Evolutionary conservation across 2,329 filamentous ascomycete genomes (phyloP), one percentile per base, ranked within the genome.

Genomic region (Exserohilum rostratum): DNA sequence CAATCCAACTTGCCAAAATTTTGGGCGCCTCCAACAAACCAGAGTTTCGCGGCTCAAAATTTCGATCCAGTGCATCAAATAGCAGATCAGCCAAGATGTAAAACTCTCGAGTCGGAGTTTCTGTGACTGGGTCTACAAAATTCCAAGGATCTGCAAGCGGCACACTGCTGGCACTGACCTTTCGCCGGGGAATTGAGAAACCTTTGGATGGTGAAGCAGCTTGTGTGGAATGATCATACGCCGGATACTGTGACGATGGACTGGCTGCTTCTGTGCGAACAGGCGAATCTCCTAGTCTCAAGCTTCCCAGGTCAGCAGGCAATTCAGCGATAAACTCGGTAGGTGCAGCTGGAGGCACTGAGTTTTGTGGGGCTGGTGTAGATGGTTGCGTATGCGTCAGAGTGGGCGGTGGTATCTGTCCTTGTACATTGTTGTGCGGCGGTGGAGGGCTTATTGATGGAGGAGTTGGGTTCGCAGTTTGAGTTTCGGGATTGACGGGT

Each of bases 1-100:
- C 63, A 22, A 66, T 65, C 71, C 69, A 73, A 42, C 67, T 70
- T 18, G 58, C 66, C 18, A 75, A 31, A 2, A 75, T 58, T 49
- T 75, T 75, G 22, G 59, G 66, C 6, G 69, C 71, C 47, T 75
- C 72, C 9, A 75, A 49, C 46, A 74, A 46, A 9, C 72, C 70
- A 11, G 70, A 73, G 49, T 67, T 68, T 13, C 67, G 63, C 6
- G 72, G 72, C 38, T 74, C 71, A 38, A 66, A 73, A 38, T 63
- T 72, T n/a, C 61, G 53, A 39, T 74, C 70, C 25, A 75, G 39
- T 5, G 63, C 63, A 50, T 75, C 72, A 45, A 71, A 75, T 5
- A 75, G 40, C 39, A 75, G 35, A 38, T 75, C 72, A 11, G 72
- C 71, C n/a, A 75, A 59, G 9, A 72, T 67, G 15, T 71, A 74